Evolutionary conservation across 108 stramenopile species (phyloP), one percentile per base, ranked within the genome.

Genomic region (Hondaea fermentalgiana): DNA sequence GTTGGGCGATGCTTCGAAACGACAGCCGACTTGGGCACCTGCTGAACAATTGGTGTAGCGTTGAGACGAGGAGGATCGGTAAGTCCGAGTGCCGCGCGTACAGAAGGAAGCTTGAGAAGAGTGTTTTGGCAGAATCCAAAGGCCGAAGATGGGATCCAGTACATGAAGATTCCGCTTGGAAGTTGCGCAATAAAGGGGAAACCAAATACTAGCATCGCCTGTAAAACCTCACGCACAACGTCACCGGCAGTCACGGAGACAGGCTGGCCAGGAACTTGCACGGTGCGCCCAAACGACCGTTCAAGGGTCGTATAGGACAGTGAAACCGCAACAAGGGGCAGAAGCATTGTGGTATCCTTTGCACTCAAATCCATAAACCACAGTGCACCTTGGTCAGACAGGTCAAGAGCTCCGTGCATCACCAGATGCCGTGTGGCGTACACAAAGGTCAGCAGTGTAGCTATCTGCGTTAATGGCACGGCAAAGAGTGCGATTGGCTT

Each of bases 201-300:
- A 16, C 76, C 76, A 83, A 83, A 83, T 6, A 83, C 23, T 6
- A 83, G 5, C 76, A 83, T 83, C n/a, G 49, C 49, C 51, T 83
- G 76, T 3, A 83, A 45, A 8, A 83, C 6, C 76, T 83, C 76
- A 1, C 76, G 76, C 14, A 83, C 51, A 35, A 83, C 51, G 49
- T 83, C 76, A 8, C 51, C 51, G 16, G 51, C 49, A 0, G 76
- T 83, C 25, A 83, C 6, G 8, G 76, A 47, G 5, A 53, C 6
- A 12, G 76, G 76, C 51, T 83, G 45, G 49, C 76, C 76, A 6
- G 76, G 76, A 0, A 83, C 76, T 25, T 83, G 76, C 23, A 25
- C 51, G 76, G 51, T 83, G 25, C 76, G 76, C 19, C 76, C 76
- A 83, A 83, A 83, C 44, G 76, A 83, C n/a, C 51, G 51, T 83